phyloP scores from a whole-genome alignment of 1,284 basidiomycete species.

The Melanopsichium pennsylvanicum region DNA sequence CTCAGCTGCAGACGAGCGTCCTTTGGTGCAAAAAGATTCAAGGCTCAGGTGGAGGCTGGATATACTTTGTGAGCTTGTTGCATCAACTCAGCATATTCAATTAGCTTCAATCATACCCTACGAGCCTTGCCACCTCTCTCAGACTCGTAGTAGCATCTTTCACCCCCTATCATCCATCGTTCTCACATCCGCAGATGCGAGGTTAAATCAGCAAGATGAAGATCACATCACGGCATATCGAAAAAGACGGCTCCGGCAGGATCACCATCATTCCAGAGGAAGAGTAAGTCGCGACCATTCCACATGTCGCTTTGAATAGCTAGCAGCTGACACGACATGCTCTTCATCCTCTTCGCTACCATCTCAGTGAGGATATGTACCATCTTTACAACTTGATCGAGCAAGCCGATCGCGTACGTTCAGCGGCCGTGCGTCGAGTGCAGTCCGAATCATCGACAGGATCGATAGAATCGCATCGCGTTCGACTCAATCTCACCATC shows the following conservation, averaged over 20 bases:
- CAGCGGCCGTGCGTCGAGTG: constrained; percentile 81
- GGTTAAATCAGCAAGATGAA: constrained; percentile 49
- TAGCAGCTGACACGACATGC: neutral
- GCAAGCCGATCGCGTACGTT: constrained; percentile 82
- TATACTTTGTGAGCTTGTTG: too few relatives aligned
- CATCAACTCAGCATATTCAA: too few relatives aligned
- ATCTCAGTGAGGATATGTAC: constrained; percentile 88
- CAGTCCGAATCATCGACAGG: constrained; percentile 84
- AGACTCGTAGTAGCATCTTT: too few relatives aligned
- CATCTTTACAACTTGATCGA: constrained; percentile 96
- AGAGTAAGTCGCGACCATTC: constrained; percentile 48
- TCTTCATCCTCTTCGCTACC: neutral
- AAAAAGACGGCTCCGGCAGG: constrained; percentile 62
- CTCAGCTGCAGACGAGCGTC: constrained; percentile 10
- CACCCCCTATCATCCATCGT: too few relatives aligned
- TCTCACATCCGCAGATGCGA: too few relatives aligned
- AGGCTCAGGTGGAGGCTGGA: constrained; percentile 9
- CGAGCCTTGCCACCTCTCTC: neutral
- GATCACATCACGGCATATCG: constrained; percentile 59
- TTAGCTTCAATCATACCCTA: too few relatives aligned
- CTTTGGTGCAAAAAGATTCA: neutral
- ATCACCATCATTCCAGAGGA: constrained; percentile 61
- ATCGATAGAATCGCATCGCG: constrained; percentile 87
- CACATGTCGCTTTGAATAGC: neutral
- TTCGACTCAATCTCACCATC: constrained; percentile 85